Evolutionary conservation across 2,329 filamentous ascomycete species (phyloP).

Genomic region (Magnaporthiopsis incrustans): DNA sequence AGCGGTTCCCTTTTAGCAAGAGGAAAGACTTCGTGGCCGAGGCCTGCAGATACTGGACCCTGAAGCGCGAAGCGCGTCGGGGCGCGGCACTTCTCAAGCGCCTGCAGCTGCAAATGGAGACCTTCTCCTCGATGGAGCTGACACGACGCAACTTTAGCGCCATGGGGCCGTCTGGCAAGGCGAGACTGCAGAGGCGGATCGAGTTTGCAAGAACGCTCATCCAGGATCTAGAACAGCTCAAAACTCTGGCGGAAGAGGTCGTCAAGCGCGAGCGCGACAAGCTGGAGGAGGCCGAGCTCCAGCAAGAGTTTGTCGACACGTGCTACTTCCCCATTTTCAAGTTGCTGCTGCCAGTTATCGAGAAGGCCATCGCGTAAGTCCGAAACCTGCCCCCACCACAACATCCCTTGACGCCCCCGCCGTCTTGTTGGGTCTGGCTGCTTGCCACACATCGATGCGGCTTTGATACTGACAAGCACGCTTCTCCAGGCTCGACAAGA

Average conservation of each 20-base stretch:
- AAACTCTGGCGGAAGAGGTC: constrained; percentile 59
- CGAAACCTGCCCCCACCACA: neutral
- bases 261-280: constrained; percentile 72
- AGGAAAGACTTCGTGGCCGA: constrained; percentile 89
- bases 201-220: constrained; percentile 76
- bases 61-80: constrained; percentile 87
- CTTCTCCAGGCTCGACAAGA: constrained; percentile 51
- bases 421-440: constrained; percentile 10
- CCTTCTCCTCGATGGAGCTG: constrained; percentile 95
- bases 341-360: constrained; percentile 68
- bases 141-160: constrained; percentile 91
- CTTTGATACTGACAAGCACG: neutral
- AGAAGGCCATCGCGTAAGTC: constrained; percentile 74
- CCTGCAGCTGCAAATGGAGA: constrained; percentile 88
- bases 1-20: constrained; percentile 71
- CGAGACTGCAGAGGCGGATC: constrained; percentile 71
- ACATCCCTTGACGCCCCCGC: neutral
- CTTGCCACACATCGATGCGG: neutral
- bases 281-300: constrained; percentile 65
- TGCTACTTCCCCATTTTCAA: constrained; percentile 86
- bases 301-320: constrained; percentile 74
- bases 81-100: constrained; percentile 89
- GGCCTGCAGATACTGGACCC: constrained; percentile 93
- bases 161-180: constrained; percentile 79
- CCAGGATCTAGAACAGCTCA: constrained; percentile 69